Conservation (phyloP, 345 rosid genomes). For the Syzygium aromaticum region DNA sequence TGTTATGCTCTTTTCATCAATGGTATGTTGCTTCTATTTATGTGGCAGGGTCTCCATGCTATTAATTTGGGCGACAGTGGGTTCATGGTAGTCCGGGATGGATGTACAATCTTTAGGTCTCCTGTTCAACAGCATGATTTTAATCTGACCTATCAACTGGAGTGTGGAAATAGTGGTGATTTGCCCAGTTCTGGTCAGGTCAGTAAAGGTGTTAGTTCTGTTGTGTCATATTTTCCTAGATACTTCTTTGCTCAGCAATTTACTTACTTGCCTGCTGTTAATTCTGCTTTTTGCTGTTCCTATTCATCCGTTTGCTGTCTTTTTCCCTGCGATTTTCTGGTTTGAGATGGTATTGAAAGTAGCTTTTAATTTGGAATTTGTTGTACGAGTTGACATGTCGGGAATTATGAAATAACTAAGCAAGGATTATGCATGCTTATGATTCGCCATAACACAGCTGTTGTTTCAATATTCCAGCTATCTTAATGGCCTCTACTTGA, state of each 20-base stretch:
- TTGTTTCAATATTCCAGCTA: neutral
- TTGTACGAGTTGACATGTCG: neutral
- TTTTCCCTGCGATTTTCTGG: neutral
- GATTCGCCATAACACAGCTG: neutral
- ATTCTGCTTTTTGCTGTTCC: neutral
- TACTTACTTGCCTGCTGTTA: neutral
- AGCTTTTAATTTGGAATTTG: neutral
- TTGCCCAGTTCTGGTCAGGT: constrained; percentile 96
- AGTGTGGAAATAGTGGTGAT: constrained; percentile 74
- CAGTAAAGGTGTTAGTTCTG: constrained; percentile 3
- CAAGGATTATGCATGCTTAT: neutral
- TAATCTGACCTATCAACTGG: constrained; percentile 92
- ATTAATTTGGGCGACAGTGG: constrained; percentile 97
- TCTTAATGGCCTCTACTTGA: neutral
- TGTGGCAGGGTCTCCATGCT: constrained; percentile 56
- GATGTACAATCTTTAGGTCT: constrained; percentile 80
- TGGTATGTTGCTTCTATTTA: neutral
- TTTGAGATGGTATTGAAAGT: neutral
- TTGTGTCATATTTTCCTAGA: neutral
- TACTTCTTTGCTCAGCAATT: neutral
- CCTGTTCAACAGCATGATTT: constrained; percentile 97
- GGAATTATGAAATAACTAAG: neutral
- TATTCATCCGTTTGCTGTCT: neutral
- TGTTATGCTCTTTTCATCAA: neutral
- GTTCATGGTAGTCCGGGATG: constrained; percentile 94